Evolutionary conservation across 2,329 filamentous ascomycete genomes (phyloP), one percentile per base, ranked within the genome.

Genomic region (Hymenoscyphus fructigenus): DNA sequence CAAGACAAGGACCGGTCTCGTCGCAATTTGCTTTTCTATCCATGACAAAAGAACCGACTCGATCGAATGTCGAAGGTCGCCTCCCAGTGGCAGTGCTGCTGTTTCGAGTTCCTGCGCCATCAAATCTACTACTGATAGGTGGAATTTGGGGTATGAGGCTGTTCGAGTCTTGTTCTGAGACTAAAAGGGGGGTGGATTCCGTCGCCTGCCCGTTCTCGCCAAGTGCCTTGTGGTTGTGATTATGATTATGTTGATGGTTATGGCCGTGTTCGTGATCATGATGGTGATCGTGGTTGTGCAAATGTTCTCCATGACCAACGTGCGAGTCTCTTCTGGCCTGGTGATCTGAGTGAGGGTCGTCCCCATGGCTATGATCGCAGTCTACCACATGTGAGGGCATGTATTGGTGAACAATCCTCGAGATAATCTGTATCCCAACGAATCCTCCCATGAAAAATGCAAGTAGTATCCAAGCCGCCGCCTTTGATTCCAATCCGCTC

Each of bases 341-440:
- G 28, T 70, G 67, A 61, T 75, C 71, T 10, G 70, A 66, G 47
- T 76, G 72, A 38, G 14, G 66, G 12, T 28, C 44, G 82, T 78
- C 88, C 88, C 14, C 85, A 82, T 72, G 93, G 90, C 56, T 83
- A 85, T 73, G 93, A 90, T 92, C 90, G 77, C 91, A 95, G 74
- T 91, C 90, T 62, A 93, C 90, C 5, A 93, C 88, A 70, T 92
- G 89, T 20, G 91, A 91, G 6, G 91, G 91, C 74, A 93, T 88
- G 70, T 88, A 86, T 41, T 84, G 85, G 73, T 95, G 91, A 63
- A 93, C 79, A 29, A 92, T 75, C 59, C 90, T 84, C 9, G 91
- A 93, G 28, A 93, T 75, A 59, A 87, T 77, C 72, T 93, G 90
- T 63, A 94, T 93, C 41, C 90, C 90, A 44, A 92, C 75, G 69